Evolutionary conservation across 176 grass and related monocot species (phyloP).

Genomic region (Musa schizocarpa): DNA sequence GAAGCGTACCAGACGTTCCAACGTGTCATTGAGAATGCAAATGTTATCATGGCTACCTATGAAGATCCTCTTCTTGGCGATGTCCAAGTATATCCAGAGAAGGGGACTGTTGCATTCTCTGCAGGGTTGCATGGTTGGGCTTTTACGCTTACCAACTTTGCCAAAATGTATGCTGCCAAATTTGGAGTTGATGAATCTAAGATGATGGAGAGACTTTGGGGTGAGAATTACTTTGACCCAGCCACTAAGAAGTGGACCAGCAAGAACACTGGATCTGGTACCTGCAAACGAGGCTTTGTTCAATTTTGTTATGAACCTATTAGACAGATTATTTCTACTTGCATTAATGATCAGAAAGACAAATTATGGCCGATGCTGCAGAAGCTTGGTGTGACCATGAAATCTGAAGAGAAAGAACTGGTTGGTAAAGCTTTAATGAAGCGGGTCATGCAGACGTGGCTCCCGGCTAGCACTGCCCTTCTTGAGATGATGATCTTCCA

Average conservation of each 20-base stretch:
- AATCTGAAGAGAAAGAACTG: background rate
- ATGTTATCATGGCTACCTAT: background rate
- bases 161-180: background rate
- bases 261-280: background rate
- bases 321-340: background rate
- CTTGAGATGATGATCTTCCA: slow-evolving; percentile 10
- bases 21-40: background rate
- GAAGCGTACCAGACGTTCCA: background rate
- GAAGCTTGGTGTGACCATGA: slow-evolving; percentile 4
- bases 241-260: background rate
- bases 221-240: background rate
- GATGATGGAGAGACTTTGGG: slow-evolving; percentile 3
- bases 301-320: slow-evolving; percentile 1
- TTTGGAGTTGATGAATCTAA: slow-evolving; percentile 1
- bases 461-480: background rate
- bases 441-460: background rate
- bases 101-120: slow-evolving; percentile 4
- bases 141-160: background rate
- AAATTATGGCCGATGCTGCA: background rate
- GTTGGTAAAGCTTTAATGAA: slow-evolving; percentile 2
- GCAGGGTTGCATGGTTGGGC: slow-evolving; percentile 1
- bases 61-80: background rate
- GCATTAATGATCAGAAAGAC: background rate
- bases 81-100: background rate
- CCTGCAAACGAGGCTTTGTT: background rate